phyloP scores from a whole-genome alignment of 1,139 yeast genomes.

The Yamadazyma spencermartinsiae region DNA sequence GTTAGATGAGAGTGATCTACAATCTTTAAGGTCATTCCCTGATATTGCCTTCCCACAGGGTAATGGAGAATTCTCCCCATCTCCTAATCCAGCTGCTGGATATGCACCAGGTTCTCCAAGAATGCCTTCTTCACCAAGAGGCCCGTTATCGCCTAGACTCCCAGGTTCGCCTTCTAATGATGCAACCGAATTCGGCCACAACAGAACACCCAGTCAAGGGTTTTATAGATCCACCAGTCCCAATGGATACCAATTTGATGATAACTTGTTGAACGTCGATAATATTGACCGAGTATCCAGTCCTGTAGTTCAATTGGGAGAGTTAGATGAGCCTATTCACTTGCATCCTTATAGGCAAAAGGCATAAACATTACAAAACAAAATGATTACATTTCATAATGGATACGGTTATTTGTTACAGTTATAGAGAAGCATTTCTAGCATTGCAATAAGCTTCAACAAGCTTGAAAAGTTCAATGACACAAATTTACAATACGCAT shows the following conservation, averaged over 20 bases:
- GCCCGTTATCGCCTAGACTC: slow-evolving; percentile 1
- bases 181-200: background rate
- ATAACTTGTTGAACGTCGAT: slow-evolving; percentile 9
- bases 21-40: slow-evolving; percentile 18
- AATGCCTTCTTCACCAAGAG: slow-evolving; percentile 6
- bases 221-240: slow-evolving; percentile 15
- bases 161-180: background rate
- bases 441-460: background rate
- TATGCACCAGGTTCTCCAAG: slow-evolving; percentile 18
- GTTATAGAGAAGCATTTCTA: slow-evolving; percentile 1
- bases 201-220: background rate
- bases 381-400: too few species aligned
- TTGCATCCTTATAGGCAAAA: slow-evolving; percentile 8
- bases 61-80: slow-evolving; percentile 12
- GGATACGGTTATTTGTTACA: slow-evolving; percentile 1
- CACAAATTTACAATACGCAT: too few species aligned
- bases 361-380: slow-evolving; percentile 2
- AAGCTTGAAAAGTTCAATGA: too few species aligned
- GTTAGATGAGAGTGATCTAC: slow-evolving; percentile 17
- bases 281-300: slow-evolving; percentile 10
- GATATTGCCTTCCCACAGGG: slow-evolving; percentile 18
- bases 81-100: slow-evolving; percentile 11
- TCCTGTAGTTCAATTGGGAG: slow-evolving; percentile 10
- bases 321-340: slow-evolving; percentile 13
- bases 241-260: slow-evolving; percentile 6